These are phyloP conservation scores for Psilocybe azurescens DNA, from an alignment of 768 basidiomycete genomes.

Conservation along the genomic window DNA sequence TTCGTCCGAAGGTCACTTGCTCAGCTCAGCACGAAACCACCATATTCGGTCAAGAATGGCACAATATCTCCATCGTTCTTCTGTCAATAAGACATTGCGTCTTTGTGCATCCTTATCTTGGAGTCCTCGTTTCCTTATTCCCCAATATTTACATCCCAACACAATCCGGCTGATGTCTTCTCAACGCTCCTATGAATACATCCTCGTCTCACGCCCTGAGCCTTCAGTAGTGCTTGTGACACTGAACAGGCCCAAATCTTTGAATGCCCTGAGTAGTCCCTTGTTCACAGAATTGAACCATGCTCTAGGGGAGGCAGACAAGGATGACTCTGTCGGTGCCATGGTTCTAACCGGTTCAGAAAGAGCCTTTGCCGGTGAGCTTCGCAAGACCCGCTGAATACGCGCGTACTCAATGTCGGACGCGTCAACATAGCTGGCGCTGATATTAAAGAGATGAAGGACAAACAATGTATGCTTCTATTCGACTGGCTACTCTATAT, in stretches of 20 bases:
- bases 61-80: conserved; percentile 23
- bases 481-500: not conserved
- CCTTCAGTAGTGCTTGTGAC: conserved; percentile 80
- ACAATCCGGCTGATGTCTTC: conserved; percentile 53
- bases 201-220: conserved; percentile 71
- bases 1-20: conserved; percentile 5
- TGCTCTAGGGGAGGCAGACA: conserved; percentile 73
- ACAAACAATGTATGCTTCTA: conserved; percentile 76
- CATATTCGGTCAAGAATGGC: conserved; percentile 21
- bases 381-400: not conserved
- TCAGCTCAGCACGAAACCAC: not conserved
- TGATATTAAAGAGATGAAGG: conserved; percentile 99
- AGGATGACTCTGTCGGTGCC: conserved; percentile 75
- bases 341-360: conserved; percentile 94
- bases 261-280: conserved; percentile 86
- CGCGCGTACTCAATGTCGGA: not conserved
- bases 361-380: conserved; percentile 90
- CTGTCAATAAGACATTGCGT: conserved; percentile 18
- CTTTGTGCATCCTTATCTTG: conserved; percentile 4
- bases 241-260: conserved; percentile 86
- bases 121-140: conserved; percentile 6
- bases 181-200: conserved; percentile 57
- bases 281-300: conserved; percentile 84
- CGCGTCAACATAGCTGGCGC: conserved; percentile 72
- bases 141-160: conserved; percentile 13